Base-by-base conservation (phyloP, 352 stramenopile genomes). In the Phytopythium litorale region DNA sequence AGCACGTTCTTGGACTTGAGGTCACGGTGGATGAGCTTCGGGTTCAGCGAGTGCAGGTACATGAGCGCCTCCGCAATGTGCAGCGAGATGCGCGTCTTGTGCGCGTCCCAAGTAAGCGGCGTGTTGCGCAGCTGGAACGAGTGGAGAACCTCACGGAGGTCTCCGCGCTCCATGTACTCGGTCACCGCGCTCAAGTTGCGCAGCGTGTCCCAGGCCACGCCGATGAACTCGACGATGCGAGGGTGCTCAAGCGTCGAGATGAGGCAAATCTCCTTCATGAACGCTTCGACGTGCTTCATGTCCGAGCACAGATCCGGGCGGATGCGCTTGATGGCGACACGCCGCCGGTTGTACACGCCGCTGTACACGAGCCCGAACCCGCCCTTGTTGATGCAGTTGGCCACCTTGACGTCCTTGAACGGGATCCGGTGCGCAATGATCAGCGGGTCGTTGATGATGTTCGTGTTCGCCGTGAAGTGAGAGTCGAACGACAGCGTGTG, bases 321-420 rank as follows among this genome's bases (percentile, higher is more conserved):
- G 58, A 90, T 81, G 23, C 72, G 72, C 70, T 90, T 90, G 62
- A 90, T 90, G 23, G 81, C 81, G 11, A 90, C 81, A 13, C 71
- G 75, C 33, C 73, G 76, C 5, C 73, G 71, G 42, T 84, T 79
- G 68, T 87, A 90, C 18, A 81, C 71, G 19, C 81, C 81, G 35
- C 70, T 81, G 62, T 84, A 90, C 15, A 90, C 78, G 23, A 85
- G 58, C 21, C 81, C 81, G 56, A 87, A 88, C 18, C 76, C 78
- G 38, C 81, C 81, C 45, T 87, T 84, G 61, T 73, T 83, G 63
- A 90, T 79, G 37, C 72, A 84, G 35, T 82, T 80, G 18, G 70
- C 76, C 15, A 90, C 67, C 23, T 77, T 77, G 9, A 90, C 57
- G 19, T 88, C 72, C 58, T 86, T 78, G 70, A 81, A 86, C 40